These are phyloP conservation scores for Phanerodontia chrysosporium DNA, from an alignment of 768 basidiomycete genomes.

Conservation along the genomic window DNA sequence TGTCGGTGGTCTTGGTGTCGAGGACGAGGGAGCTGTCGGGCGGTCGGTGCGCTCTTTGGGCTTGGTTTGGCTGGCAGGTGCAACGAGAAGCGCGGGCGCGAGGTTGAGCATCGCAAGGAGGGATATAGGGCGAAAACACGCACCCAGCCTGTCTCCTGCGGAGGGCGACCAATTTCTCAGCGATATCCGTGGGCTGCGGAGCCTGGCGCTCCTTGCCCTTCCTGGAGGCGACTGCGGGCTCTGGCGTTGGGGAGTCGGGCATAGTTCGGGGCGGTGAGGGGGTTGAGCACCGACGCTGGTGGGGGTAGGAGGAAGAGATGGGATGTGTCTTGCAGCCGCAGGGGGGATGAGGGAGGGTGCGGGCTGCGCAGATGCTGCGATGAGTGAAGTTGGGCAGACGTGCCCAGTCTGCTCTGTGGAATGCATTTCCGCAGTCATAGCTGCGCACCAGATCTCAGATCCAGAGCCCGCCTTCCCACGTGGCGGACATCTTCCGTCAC, in stretches of 20 bases:
- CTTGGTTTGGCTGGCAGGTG: conserved; percentile 36
- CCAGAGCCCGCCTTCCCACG: conserved; percentile 9
- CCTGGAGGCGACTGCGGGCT: conserved; percentile 19
- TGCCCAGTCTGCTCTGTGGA: conserved; percentile 3
- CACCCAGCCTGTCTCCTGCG: conserved; percentile 63
- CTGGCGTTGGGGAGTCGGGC: conserved; percentile 17
- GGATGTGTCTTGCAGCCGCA: conserved; percentile 3
- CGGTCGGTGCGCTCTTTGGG: conserved; percentile 46
- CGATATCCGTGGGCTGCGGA: conserved; percentile 43
- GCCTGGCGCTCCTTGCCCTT: conserved; percentile 33
- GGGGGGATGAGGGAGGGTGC: neutral
- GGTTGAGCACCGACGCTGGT: conserved; percentile 78
- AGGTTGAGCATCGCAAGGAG: neutral
- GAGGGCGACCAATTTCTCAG: conserved; percentile 63
- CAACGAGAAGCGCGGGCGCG: conserved; percentile 9
- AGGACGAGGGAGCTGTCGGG: conserved; percentile 26
- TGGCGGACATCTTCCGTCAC: neutral
- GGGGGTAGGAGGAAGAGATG: conserved; percentile 83
- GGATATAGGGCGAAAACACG: conserved; percentile 21
- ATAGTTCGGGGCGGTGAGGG: conserved; percentile 9
- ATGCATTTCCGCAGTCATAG: conserved; percentile 12
- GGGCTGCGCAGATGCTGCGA: conserved; percentile 15
- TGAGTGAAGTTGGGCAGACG: conserved; percentile 8
- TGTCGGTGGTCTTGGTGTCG: conserved; percentile 29
- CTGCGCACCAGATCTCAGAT: conserved; percentile 17